Conservation (phyloP, 352 stramenopile species). For the Plasmopara halstedii region DNA sequence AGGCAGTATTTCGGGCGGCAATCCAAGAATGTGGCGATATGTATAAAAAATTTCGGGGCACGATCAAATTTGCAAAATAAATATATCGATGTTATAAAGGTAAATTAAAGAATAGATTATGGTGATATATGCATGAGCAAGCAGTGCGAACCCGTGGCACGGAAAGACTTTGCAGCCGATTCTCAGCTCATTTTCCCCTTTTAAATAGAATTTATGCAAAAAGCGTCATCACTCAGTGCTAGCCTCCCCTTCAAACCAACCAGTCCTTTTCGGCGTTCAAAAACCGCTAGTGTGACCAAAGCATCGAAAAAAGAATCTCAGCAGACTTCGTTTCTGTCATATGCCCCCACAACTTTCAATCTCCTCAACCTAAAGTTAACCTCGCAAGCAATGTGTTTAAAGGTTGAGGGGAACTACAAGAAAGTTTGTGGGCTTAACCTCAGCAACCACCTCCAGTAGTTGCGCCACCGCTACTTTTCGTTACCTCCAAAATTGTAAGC, state of each 20-base stretch:
- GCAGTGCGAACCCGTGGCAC: constrained; percentile 18
- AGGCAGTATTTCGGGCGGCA: too few species aligned
- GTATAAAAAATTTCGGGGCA: too few species aligned
- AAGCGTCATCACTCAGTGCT: constrained; percentile 62
- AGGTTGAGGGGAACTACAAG: constrained; percentile 1
- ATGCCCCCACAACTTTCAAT: constrained; percentile 21
- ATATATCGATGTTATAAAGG: too few species aligned
- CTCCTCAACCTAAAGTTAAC: constrained; percentile 3
- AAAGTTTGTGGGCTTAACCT: constrained; percentile 85
- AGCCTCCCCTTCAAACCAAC: constrained; percentile 7
- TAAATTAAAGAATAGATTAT: too few species aligned
- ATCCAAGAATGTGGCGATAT: too few species aligned
- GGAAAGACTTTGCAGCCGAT: constrained; percentile 18
- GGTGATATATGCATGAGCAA: too few species aligned
- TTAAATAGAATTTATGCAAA: constrained; percentile 62
- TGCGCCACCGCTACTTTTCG: constrained; percentile 90
- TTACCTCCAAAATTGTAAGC: constrained; percentile 91
- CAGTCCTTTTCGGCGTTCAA: constrained; percentile 3
- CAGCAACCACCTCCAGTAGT: constrained; percentile 94
- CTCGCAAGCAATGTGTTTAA: constrained; percentile 9
- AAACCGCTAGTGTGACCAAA: background rate
- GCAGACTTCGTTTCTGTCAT: too few species aligned
- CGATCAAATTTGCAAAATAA: too few species aligned
- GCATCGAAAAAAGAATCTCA: constrained; percentile 1
- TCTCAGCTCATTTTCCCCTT: constrained; percentile 70